Evolutionary conservation across 345 rosid genomes (phyloP).

Genomic region (Capsella bursapastoris): DNA sequence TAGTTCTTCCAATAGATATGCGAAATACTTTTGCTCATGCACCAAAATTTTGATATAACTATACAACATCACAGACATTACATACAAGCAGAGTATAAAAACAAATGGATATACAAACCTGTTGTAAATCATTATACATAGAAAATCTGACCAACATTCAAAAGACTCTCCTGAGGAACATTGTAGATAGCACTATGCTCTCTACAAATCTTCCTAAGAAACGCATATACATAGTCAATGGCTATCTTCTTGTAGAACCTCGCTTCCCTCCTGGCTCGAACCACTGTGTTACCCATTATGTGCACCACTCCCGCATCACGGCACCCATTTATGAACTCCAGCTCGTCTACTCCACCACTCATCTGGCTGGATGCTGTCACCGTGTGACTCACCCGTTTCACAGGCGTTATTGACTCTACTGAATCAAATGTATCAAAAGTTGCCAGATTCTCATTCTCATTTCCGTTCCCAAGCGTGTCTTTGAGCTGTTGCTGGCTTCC

Average conservation of each 20-base stretch:
- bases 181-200: conserved; percentile 71
- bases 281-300: conserved; percentile 71
- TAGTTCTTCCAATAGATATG: not conserved
- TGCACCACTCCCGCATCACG: conserved; percentile 79
- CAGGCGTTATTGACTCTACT: conserved; percentile 35
- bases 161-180: conserved; percentile 74
- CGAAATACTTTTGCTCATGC: not conserved
- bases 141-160: conserved; percentile 77
- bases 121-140: conserved; percentile 50
- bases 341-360: conserved; percentile 62
- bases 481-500: conserved; percentile 51
- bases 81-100: not conserved
- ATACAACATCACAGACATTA: conserved; percentile 13
- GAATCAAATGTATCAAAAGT: conserved; percentile 44
- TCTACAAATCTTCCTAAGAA: conserved; percentile 81
- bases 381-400: conserved; percentile 41
- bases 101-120: not conserved
- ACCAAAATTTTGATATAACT: conserved; percentile 13
- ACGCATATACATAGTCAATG: conserved; percentile 72
- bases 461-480: conserved; percentile 37
- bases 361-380: conserved; percentile 52
- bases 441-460: conserved; percentile 23
- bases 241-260: conserved; percentile 67
- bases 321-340: conserved; percentile 59
- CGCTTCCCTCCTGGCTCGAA: conserved; percentile 66